Conservation (phyloP, 768 basidiomycete species). For the Asterophora lycoperdoides region DNA sequence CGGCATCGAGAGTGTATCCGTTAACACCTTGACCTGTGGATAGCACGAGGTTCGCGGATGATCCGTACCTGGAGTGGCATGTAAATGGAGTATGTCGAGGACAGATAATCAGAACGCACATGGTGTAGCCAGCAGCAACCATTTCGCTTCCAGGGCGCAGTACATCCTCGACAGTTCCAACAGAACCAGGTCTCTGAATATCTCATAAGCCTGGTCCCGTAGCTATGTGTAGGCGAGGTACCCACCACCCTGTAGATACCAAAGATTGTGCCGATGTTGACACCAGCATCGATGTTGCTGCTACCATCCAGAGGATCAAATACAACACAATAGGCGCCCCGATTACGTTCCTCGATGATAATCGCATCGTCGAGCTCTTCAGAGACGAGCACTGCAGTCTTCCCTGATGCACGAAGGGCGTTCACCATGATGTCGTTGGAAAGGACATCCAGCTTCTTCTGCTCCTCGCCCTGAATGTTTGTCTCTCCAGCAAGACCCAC, state of each 20-base stretch:
- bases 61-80: constrained; percentile 56
- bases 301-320: constrained; percentile 97
- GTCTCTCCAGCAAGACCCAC: constrained; percentile 95
- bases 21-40: constrained; percentile 95
- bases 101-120: constrained; percentile 47
- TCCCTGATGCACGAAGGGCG: constrained; percentile 92
- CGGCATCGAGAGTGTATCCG: constrained; percentile 94
- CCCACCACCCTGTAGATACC: constrained; percentile 90
- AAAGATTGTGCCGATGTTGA: constrained; percentile 97
- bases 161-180: constrained; percentile 82
- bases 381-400: constrained; percentile 93
- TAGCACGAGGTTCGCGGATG: constrained; percentile 93
- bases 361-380: constrained; percentile 94
- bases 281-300: constrained; percentile 98
- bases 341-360: constrained; percentile 76
- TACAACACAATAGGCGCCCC: constrained; percentile 93
- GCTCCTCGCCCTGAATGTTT: constrained; percentile 97
- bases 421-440: constrained; percentile 99
- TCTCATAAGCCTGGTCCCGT: not conserved
- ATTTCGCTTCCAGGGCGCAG: constrained; percentile 91
- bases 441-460: constrained; percentile 98
- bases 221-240: constrained; percentile 11
- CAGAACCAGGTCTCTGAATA: constrained; percentile 64
- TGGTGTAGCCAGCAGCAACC: constrained; percentile 98
- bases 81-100: not conserved